These are phyloP conservation scores for Smallanthus sonchifolius DNA, from an alignment of 129 eudicot genomes.

Conservation along the genomic window DNA sequence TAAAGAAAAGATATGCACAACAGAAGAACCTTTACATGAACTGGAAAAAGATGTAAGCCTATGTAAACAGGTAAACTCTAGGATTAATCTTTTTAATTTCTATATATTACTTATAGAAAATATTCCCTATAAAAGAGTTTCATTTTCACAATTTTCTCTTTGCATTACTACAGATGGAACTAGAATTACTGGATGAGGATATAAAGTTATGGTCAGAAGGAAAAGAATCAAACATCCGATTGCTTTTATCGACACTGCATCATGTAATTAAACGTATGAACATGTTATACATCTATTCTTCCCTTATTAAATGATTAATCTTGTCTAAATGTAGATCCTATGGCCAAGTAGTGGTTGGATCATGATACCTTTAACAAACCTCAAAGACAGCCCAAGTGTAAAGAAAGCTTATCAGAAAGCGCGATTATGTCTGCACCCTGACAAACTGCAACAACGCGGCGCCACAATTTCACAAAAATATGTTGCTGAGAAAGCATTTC, in stretches of 20 bases:
- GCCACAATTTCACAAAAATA: conserved; percentile 59
- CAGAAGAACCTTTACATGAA: conserved; percentile 32
- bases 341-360: conserved; percentile 84
- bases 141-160: not conserved
- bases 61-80: not conserved
- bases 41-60: conserved; percentile 32
- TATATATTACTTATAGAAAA: not conserved
- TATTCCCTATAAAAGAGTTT: not conserved
- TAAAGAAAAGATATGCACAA: conserved; percentile 13
- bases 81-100: too few relatives aligned
- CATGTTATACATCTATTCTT: not conserved
- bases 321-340: conserved; percentile 40
- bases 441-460: conserved; percentile 77
- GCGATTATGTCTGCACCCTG: conserved; percentile 70
- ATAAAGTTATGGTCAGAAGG: conserved; percentile 65
- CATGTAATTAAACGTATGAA: conserved; percentile 31
- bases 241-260: conserved; percentile 68
- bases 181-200: conserved; percentile 58
- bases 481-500: conserved; percentile 69
- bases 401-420: conserved; percentile 85
- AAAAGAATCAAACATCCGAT: conserved; percentile 52
- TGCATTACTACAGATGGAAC: conserved; percentile 41
- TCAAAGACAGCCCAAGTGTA: conserved; percentile 58
- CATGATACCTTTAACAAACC: conserved; percentile 37
- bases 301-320: not conserved